Conservation (phyloP, 2,329 filamentous ascomycete genomes). For the Aspergillus sp. region DNA sequence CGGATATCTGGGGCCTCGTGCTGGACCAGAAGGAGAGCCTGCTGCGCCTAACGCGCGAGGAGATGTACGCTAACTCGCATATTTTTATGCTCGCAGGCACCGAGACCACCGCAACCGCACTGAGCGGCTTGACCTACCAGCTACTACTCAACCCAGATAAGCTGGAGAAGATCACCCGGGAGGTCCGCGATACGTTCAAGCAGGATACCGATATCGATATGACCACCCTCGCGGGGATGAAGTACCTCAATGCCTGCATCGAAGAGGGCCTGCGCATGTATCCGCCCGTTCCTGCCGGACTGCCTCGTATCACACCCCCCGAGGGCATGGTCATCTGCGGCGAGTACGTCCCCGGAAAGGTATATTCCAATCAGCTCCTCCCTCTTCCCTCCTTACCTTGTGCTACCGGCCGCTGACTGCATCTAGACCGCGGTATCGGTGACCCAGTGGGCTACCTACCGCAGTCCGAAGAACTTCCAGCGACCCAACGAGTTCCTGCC, state of each 20-base stretch:
- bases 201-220: conserved; percentile 14
- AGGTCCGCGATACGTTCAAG: conserved; percentile 35
- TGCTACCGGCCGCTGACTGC: not conserved
- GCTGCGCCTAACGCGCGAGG: conserved; percentile 5
- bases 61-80: conserved; percentile 18
- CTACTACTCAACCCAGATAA: conserved; percentile 40
- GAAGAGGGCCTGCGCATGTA: conserved; percentile 48
- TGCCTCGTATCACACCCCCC: conserved; percentile 35
- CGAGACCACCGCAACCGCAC: conserved; percentile 52
- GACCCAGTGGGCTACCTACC: conserved; percentile 23
- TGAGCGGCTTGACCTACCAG: conserved; percentile 42
- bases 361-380: conserved; percentile 1
- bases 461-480: conserved; percentile 21
- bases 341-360: conserved; percentile 33
- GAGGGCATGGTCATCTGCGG: conserved; percentile 39
- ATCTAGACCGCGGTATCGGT: conserved; percentile 25
- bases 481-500: conserved; percentile 24
- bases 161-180: conserved; percentile 38
- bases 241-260: conserved; percentile 47
- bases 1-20: conserved; percentile 14
- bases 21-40: conserved; percentile 10
- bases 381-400: too few relatives aligned
- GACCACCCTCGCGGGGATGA: conserved; percentile 10
- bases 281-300: conserved; percentile 45
- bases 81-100: conserved; percentile 47